Evolutionary conservation across 1,284 basidiomycete species (phyloP).

Genomic region (Chalciporus sp.): DNA sequence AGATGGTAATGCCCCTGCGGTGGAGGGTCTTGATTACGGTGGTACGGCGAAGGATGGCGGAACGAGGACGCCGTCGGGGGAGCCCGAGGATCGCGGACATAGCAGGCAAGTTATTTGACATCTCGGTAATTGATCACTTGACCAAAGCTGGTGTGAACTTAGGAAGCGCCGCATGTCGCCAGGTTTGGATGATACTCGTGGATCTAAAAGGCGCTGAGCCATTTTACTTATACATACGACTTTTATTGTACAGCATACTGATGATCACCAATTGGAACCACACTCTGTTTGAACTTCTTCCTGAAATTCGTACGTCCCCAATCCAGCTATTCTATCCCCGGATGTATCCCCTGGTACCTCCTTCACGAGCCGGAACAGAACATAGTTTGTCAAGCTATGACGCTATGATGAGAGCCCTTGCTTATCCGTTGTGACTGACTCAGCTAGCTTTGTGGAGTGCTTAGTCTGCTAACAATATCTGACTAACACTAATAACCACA

Average conservation of each 20-base stretch:
- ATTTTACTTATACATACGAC: conserved; percentile 32
- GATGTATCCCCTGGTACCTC: no score
- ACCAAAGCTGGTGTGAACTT: conserved; percentile 11
- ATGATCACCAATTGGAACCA: conserved; percentile 8
- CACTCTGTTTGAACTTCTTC: neutral
- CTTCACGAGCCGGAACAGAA: no score
- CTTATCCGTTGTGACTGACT: neutral
- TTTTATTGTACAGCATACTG: conserved; percentile 28
- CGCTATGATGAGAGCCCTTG: no score
- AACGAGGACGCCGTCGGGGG: conserved; percentile 54
- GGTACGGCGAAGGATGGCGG: conserved; percentile 49
- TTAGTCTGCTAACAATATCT: no score
- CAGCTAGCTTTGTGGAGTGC: neutral
- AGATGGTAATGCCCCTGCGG: conserved; percentile 75
- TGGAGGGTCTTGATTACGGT: conserved; percentile 84
- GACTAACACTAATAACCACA: no score
- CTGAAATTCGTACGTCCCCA: neutral
- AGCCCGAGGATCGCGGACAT: conserved; percentile 58
- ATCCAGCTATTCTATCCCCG: no score
- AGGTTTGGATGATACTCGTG: conserved; percentile 57
- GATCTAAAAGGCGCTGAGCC: conserved; percentile 63
- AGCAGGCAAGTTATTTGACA: conserved; percentile 41
- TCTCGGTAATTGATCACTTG: neutral
- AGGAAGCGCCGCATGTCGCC: conserved; percentile 66
- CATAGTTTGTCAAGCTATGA: no score